Conservation (phyloP, 805 yeast species). For the Metschnikowia similis region DNA sequence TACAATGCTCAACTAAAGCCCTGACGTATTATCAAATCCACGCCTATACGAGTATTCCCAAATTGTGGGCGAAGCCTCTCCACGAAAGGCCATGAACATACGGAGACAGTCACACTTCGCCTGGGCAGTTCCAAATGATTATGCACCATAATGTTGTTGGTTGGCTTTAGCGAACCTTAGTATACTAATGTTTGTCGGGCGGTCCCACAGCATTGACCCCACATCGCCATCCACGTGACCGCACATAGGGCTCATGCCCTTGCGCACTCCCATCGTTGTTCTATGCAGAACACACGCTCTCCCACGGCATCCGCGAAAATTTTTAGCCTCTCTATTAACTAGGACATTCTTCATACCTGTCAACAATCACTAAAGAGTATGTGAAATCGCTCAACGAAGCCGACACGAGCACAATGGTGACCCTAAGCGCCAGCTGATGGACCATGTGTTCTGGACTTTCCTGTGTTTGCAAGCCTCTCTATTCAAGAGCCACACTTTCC, state of each 20-base stretch:
- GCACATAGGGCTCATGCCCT: slow-evolving; percentile 16
- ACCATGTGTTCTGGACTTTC: not conserved
- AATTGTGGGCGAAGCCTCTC: too few species aligned
- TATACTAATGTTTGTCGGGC: not conserved
- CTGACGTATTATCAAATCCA: too few species aligned
- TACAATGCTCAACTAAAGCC: too few species aligned
- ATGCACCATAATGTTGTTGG: too few species aligned
- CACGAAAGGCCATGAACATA: too few species aligned
- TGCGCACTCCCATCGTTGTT: slow-evolving; percentile 1
- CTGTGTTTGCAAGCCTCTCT: not conserved
- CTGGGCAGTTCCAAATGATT: too few species aligned
- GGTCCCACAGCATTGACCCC: not conserved
- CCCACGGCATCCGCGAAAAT: slow-evolving; percentile 19
- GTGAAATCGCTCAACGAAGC: slow-evolving; percentile 5
- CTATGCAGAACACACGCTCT: slow-evolving; percentile 4
- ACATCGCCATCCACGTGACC: slow-evolving; percentile 10
- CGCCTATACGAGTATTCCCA: too few species aligned
- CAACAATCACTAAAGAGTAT: slow-evolving; percentile 20
- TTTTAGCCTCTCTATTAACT: slow-evolving; percentile 12
- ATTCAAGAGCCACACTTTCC: not conserved
- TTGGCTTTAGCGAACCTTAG: not conserved
- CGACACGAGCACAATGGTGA: not conserved
- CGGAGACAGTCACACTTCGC: too few species aligned
- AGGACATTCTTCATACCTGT: slow-evolving; percentile 13
- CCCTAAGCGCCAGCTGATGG: not conserved